phyloP scores from a whole-genome alignment of 768 basidiomycete species.

The Rhizopogon rudus region DNA sequence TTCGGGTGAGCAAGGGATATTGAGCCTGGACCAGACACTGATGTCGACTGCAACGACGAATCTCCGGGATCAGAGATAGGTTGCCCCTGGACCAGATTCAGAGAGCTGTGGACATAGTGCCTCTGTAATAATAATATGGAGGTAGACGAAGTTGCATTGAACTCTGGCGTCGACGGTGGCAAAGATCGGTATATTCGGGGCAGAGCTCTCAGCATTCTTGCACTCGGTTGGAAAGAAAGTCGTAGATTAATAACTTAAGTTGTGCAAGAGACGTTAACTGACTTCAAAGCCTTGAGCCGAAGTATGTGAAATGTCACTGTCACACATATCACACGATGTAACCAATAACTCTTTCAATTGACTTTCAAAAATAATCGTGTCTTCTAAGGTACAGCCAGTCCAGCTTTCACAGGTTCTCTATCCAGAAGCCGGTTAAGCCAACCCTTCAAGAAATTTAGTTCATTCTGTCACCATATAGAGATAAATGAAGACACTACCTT shows the following conservation, averaged over 20 bases:
- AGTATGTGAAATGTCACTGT: not conserved
- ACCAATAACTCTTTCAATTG: no score
- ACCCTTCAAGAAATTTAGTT: conserved; percentile 11
- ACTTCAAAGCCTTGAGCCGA: no score
- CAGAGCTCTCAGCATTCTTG: not conserved
- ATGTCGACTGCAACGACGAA: not conserved
- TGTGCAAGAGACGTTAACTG: no score
- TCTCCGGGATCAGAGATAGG: conserved; percentile 4
- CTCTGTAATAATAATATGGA: not conserved
- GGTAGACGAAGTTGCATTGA: not conserved
- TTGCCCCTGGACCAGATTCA: not conserved
- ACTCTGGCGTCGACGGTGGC: not conserved
- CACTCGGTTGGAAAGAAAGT: not conserved
- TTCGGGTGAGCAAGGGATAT: conserved; percentile 12
- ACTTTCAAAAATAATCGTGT: not conserved
- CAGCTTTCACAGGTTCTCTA: conserved; percentile 19
- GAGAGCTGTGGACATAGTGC: not conserved
- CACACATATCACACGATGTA: not conserved
- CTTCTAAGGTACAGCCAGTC: conserved; percentile 12
- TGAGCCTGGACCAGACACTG: conserved; percentile 3
- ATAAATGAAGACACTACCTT: conserved; percentile 33
- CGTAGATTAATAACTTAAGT: not conserved
- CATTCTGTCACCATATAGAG: not conserved
- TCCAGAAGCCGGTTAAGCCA: conserved; percentile 24
- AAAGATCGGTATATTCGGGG: not conserved